Evolutionary conservation across 2,329 filamentous ascomycete genomes (phyloP), one percentile per base, ranked within the genome.

Genomic region (Penicillium glabrum): DNA sequence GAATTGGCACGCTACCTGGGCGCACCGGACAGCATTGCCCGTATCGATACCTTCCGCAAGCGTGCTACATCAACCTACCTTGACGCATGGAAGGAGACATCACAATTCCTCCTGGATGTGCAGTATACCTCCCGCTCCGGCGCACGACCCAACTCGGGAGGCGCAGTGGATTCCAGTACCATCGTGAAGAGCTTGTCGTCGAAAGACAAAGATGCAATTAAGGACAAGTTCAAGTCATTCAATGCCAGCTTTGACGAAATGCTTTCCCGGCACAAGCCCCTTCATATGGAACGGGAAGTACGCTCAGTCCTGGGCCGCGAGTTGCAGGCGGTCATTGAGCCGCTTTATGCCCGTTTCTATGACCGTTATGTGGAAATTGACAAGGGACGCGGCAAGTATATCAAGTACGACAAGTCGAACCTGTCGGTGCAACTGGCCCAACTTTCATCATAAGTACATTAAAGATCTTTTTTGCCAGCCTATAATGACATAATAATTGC

Each of bases 301-400:
- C 85, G 91, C 44, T 83, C 86, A 60, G 86, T 89, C 75, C 84
- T 98, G 67, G 88, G 86, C 16, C 87, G 88, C 66, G 93, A 97
- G 69, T 88, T 98, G 61, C 91, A 95, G 73, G 88, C 88, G 67
- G 91, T 96, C 78, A 88, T 99, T 54, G 93, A 98, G 77, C 93
- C 93, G 53, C 82, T 99, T 14, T 99, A 99, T 77, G 89, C 89
- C 60, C 85, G 95, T 46, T 99, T 99, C 77, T 98, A 91, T 87
- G 95, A 98, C 76, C 85, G 93, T 27, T 99, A 99, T 72, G 93
- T 97, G 72, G 95, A 98, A 76, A 87, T 98, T 62, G 93, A 98
- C 77, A 97, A 96, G 80, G 95, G 95, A 58, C 96, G 93, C 77
- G 93, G 93, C 65, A 99, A 99, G 76, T 96, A 98, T 75, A 92